Conservation (phyloP, 139 green algal species). For the Edaphochlamys debaryana region DNA sequence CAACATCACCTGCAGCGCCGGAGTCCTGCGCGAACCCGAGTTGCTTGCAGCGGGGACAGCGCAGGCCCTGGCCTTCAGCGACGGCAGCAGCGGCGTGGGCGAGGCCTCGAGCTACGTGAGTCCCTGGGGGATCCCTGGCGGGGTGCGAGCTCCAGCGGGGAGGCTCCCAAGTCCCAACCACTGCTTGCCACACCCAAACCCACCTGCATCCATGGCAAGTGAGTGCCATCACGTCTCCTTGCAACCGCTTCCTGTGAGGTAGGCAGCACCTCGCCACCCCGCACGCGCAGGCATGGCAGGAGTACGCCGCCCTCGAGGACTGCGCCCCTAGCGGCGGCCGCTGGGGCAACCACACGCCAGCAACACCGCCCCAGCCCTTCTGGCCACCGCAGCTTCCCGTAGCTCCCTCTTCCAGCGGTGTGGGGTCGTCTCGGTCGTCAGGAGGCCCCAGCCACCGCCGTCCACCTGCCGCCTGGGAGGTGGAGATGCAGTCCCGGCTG, state of each 20-base stretch:
- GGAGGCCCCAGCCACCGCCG: not conserved
- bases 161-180: not conserved
- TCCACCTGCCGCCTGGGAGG: not conserved
- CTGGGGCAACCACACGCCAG: too few species aligned
- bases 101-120: not conserved
- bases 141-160: too few species aligned
- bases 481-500: conserved; percentile 12
- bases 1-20: not conserved
- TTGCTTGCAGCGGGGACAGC: not conserved
- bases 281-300: not conserved
- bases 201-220: not conserved
- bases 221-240: not conserved
- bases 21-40: not conserved
- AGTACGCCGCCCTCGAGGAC: not conserved
- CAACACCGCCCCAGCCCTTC: conserved; percentile 8
- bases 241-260: too few species aligned
- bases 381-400: conserved; percentile 12
- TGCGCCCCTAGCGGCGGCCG: too few species aligned
- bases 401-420: too few species aligned
- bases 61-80: conserved; percentile 17
- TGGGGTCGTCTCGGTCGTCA: too few species aligned
- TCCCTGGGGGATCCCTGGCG: too few species aligned
- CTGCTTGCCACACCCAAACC: not conserved
- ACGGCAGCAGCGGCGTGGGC: not conserved
- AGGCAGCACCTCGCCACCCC: too few species aligned